Evolutionary conservation across 2,329 filamentous ascomycete genomes (phyloP), one percentile per base, ranked within the genome.

Genomic region (Rhynchosporium agropyri): DNA sequence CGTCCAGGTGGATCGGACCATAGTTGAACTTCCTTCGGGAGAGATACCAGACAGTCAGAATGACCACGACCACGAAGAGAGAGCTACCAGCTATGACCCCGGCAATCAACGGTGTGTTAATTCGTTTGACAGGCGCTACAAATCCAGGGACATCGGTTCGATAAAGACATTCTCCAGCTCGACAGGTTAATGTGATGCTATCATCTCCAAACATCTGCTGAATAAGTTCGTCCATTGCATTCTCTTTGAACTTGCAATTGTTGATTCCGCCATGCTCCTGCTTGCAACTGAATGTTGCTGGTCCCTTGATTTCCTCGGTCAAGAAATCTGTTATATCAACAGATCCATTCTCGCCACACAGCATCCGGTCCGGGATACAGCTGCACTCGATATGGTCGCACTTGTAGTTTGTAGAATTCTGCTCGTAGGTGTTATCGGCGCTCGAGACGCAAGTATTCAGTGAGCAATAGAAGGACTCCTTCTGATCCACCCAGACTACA

Each of bases 51-150:
- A 92, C 86, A 0, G 86, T 73, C 15, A 98, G 78, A 54, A 97
- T 91, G 57, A 94, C 85, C 1, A 87, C 90, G n/a, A 96, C 92
- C 12, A 99, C 82, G 72, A 97, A 97, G 0, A 99, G 81, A 0
- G 90, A 89, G 72, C 87, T 90, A 6, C 86, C 89, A 29, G 92
- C 93, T 71, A 99, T 98, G 53, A 97, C 90, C 13, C 91, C 89
- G 10, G 96, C 94, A 69, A 99, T 99, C 55, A 99, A 82, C 3
- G 94, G 95, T 0, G 94, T 98, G 76, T 99, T 99, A 78, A 99
- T 98, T 74, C 89, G 89, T 79, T 97, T 97, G 64, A 97, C 84
- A 0, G 94, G 92, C 26, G 89, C 84, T 69, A 89, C 83, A 73
- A 96, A 99, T 20, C 96, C 95, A 15, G 95, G 95, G 6, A 98